phyloP scores from a whole-genome alignment of 106 monocot genomes.

The Dactylorhiza incarnata region DNA sequence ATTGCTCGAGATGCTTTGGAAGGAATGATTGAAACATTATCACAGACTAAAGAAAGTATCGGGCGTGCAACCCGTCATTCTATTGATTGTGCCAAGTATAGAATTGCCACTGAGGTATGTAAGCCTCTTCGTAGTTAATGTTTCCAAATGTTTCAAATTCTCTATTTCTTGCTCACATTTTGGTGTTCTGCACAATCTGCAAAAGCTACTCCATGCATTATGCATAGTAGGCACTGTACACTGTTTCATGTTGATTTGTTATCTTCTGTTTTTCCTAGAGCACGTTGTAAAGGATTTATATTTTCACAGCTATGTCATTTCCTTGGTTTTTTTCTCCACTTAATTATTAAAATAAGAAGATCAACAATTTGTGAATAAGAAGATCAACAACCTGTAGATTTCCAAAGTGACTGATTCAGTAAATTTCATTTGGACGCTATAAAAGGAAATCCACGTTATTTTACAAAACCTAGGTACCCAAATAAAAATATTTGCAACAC shows the following conservation, averaged over 20 bases:
- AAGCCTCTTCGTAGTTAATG: neutral
- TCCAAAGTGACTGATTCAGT: neutral
- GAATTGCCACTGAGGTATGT: slow-evolving; percentile 60
- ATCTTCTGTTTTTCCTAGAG: neutral
- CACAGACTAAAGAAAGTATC: slow-evolving; percentile 78
- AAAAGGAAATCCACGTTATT: neutral
- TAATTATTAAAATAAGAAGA: neutral
- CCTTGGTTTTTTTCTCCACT: neutral
- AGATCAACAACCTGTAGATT: slow-evolving; percentile 70
- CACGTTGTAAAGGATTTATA: neutral
- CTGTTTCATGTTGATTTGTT: neutral
- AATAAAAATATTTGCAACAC: neutral
- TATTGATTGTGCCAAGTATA: slow-evolving; percentile 83
- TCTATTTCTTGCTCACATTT: neutral
- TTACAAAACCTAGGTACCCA: neutral
- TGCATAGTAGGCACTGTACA: neutral
- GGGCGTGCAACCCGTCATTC: slow-evolving; percentile 80
- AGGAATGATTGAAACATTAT: slow-evolving; percentile 79
- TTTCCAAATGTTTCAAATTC: neutral
- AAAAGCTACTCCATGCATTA: neutral
- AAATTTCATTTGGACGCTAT: slow-evolving; percentile 6
- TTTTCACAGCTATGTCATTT: neutral
- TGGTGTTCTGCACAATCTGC: neutral
- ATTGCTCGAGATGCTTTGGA: slow-evolving; percentile 74
- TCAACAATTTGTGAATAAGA: slow-evolving; percentile 69